Evolutionary conservation across 129 eudicot species (phyloP), one percentile per base, ranked within the genome.

Genomic region (Lactuca sativa): DNA sequence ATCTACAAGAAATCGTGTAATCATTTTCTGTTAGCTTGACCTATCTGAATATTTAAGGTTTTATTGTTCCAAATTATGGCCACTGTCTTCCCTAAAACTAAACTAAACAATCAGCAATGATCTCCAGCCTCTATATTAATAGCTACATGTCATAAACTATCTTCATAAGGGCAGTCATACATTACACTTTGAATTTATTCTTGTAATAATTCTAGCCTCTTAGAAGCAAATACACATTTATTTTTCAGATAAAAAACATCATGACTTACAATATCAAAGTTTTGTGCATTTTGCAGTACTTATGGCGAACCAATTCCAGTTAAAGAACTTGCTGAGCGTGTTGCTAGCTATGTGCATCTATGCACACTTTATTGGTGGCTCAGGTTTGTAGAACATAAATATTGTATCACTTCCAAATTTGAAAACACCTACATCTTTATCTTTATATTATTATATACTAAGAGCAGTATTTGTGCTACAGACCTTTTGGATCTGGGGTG

Each of bases 311-410:
- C 89, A 41, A 90, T 93, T 80, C 99, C 97, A 11, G 86, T 90
- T 49, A 87, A 90, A 88, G 99, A 93, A 72, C 99, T 93, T 82
- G 89, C 95, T n/a, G 86, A 85, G 10, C 90, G 97, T 53, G 99
- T 93, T 62, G 97, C 99, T 33, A 93, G 99, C 76, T 93, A 93
- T 82, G 97, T 93, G 74, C 99, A 93, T 80, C 64, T 89, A 47
- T 87, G 95, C 59, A 93, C 99, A 52, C 90, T 93, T 18, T 93
- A 93, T 81, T 93, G 99, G 99, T 93, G 99, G 99, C 99, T 93
- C 87, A 93, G 98, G 98, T 89, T 18, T 31, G 8, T 12, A 17
- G 7, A 55, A 38, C 70, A 30, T 18, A 4, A 55, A 38, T 66
- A 30, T 18, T 57, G 16, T 30, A 56, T 41, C 60, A 72, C 64